Evolutionary conservation across 768 basidiomycete genomes (phyloP).

Genomic region (Calocera cornea): DNA sequence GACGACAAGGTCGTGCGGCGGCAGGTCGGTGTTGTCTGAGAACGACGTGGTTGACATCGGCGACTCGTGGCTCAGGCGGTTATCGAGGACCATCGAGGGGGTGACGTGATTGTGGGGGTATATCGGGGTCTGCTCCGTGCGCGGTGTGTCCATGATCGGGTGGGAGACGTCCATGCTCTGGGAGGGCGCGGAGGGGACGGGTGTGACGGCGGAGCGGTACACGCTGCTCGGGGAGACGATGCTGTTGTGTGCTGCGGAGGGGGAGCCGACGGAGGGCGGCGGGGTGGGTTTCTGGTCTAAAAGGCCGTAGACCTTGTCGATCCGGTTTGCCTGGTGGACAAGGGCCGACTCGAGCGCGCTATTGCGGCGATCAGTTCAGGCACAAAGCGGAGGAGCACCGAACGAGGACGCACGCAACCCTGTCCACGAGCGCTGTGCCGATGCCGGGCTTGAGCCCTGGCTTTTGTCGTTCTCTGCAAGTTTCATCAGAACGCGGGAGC

Average conservation of each 20-base stretch:
- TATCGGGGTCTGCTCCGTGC: not conserved
- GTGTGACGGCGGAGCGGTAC: not conserved
- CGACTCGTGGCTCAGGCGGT: not conserved
- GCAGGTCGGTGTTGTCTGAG: constrained; percentile 20
- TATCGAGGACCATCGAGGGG: not conserved
- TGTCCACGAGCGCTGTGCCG: not conserved
- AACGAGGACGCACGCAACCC: not conserved
- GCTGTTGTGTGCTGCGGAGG: not conserved
- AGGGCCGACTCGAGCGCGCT: not conserved
- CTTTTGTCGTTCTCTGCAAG: constrained; percentile 1
- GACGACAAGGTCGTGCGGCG: constrained; percentile 22
- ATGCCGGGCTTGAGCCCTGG: constrained; percentile 4
- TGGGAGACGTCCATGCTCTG: not conserved
- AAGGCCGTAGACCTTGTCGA: not conserved
- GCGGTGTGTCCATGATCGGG: not conserved
- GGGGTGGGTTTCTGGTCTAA: not conserved
- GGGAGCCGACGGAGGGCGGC: not conserved
- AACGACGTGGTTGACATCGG: constrained; percentile 16
- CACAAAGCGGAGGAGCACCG: not conserved
- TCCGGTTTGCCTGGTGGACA: not conserved
- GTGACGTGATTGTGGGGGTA: not conserved
- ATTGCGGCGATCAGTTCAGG: not conserved
- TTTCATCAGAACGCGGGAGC: not conserved
- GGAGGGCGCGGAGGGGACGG: not conserved
- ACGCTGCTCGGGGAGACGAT: not conserved